These are phyloP conservation scores for Penicillium janthinellum DNA, from an alignment of 2,329 filamentous ascomycete genomes.

Conservation along the genomic window DNA sequence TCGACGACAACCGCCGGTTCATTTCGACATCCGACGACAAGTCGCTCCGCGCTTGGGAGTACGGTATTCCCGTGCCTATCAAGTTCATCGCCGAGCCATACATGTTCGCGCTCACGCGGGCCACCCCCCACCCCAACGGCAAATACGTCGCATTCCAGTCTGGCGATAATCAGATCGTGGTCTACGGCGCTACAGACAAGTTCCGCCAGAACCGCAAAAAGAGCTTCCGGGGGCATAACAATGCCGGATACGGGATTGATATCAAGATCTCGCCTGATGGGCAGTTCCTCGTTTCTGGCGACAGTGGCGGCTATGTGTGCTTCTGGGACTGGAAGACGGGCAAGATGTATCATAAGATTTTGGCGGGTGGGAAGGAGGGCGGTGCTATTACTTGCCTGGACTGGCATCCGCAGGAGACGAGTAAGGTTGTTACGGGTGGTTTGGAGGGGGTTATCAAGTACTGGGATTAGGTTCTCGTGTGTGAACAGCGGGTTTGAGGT, in stretches of 20 bases:
- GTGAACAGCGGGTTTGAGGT: not conserved
- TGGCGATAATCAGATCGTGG: slow-evolving; percentile 93
- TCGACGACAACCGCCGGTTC: slow-evolving; percentile 91
- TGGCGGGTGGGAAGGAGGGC: slow-evolving; percentile 68
- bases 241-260: slow-evolving; percentile 89
- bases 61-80: slow-evolving; percentile 96
- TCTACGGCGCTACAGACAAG: slow-evolving; percentile 91
- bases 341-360: slow-evolving; percentile 97
- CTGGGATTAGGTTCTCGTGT: slow-evolving; percentile 71
- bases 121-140: slow-evolving; percentile 79
- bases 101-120: slow-evolving; percentile 94
- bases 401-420: slow-evolving; percentile 98
- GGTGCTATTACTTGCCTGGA: slow-evolving; percentile 81
- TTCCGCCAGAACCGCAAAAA: slow-evolving; percentile 98
- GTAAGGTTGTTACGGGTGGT: slow-evolving; percentile 88
- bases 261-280: slow-evolving; percentile 87
- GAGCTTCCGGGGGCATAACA: slow-evolving; percentile 93
- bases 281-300: slow-evolving; percentile 84
- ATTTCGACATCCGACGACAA: slow-evolving; percentile 99
- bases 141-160: slow-evolving; percentile 95
- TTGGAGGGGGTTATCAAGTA: slow-evolving; percentile 86
- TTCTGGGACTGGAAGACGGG: slow-evolving; percentile 99
- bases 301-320: slow-evolving; percentile 84
- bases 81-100: slow-evolving; percentile 97
- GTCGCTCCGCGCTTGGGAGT: slow-evolving; percentile 94